Percentiles rank a stretch among this genome's conserved stretches.
These are phyloP conservation scores for Aspergillus mulundensis DNA, from an alignment of 495 filamentous ascomycete genomes.

Conservation along the genomic window DNA sequence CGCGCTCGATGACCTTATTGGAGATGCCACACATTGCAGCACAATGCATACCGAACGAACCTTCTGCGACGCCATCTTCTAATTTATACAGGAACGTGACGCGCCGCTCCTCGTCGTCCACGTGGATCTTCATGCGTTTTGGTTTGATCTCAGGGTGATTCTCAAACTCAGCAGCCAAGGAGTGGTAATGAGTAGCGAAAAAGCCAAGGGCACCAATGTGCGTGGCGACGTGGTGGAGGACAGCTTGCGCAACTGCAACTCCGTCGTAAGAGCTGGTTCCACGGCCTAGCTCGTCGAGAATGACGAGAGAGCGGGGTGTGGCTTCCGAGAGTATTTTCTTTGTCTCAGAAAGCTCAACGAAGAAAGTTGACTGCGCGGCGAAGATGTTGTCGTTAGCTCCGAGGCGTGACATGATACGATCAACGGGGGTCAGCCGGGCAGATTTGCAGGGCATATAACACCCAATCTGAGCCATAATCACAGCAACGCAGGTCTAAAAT, in stretches of 20 bases:
- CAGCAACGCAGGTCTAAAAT: slow-evolving; percentile 77
- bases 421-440: slow-evolving; percentile 83
- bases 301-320: slow-evolving; percentile 90
- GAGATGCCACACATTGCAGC: slow-evolving; percentile 97
- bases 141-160: slow-evolving; percentile 81
- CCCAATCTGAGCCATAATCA: slow-evolving; percentile 98
- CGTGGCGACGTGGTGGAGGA: slow-evolving; percentile 89
- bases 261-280: slow-evolving; percentile 94
- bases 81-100: slow-evolving; percentile 96
- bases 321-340: slow-evolving; percentile 98
- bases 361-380: slow-evolving; percentile 96
- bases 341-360: slow-evolving; percentile 95
- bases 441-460: slow-evolving; percentile 84
- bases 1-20: slow-evolving; percentile 72
- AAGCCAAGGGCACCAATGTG: slow-evolving; percentile 92
- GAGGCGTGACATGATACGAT: slow-evolving; percentile 98
- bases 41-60: slow-evolving; percentile 99
- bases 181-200: slow-evolving; percentile 98
- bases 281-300: slow-evolving; percentile 94
- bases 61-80: slow-evolving; percentile 92
- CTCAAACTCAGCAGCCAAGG: slow-evolving; percentile 83
- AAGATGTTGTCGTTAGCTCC: slow-evolving; percentile 99
- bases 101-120: slow-evolving; percentile 76
- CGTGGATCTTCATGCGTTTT: slow-evolving; percentile 88
- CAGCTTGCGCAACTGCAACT: slow-evolving; percentile 92